Evolutionary conservation across 345 rosid species (phyloP).

Genomic region (Eucalyptus cloeziana): DNA sequence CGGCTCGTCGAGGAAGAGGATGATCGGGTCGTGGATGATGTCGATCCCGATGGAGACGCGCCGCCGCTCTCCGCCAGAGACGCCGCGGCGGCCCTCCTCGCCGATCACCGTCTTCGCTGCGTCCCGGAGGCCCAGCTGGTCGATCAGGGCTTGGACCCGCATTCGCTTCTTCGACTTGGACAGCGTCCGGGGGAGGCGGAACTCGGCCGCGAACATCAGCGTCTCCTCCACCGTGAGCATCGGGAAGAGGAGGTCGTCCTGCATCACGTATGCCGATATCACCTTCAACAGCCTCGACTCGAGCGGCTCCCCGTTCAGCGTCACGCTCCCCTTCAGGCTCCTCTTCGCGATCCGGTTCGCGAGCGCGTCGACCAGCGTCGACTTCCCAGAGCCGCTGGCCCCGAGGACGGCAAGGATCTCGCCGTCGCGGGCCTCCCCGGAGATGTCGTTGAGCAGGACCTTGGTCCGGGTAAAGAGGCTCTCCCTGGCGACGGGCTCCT

Average conservation of each 20-base stretch:
- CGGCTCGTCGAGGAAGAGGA: constrained; percentile 86
- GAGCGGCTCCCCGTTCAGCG: constrained; percentile 58
- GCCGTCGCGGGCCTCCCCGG: constrained; percentile 85
- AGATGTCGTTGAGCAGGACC: constrained; percentile 62
- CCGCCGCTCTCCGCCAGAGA: constrained; percentile 88
- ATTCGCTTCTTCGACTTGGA: constrained; percentile 65
- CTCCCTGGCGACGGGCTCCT: constrained; percentile 26
- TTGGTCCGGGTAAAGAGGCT: constrained; percentile 34
- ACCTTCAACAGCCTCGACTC: constrained; percentile 71
- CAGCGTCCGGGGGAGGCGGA: constrained; percentile 61
- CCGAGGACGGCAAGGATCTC: constrained; percentile 90
- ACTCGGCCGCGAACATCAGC: constrained; percentile 81
- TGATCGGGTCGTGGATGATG: constrained; percentile 84
- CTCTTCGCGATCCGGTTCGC: constrained; percentile 76
- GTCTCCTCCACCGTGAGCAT: constrained; percentile 93
- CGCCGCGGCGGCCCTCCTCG: constrained; percentile 91
- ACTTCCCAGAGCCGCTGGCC: constrained; percentile 91
- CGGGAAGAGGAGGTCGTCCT: constrained; percentile 75
- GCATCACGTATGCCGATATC: constrained; percentile 93
- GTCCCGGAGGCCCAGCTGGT: constrained; percentile 73
- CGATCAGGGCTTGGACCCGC: constrained; percentile 69
- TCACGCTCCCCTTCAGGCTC: constrained; percentile 54
- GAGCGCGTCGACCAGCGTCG: constrained; percentile 68
- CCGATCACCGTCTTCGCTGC: constrained; percentile 85
- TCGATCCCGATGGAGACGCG: constrained; percentile 90